Percentiles rank a stretch among this genome's conserved stretches.
Evolutionary conservation across 768 basidiomycete species (phyloP).

Genomic region (Lentinula edodes): DNA sequence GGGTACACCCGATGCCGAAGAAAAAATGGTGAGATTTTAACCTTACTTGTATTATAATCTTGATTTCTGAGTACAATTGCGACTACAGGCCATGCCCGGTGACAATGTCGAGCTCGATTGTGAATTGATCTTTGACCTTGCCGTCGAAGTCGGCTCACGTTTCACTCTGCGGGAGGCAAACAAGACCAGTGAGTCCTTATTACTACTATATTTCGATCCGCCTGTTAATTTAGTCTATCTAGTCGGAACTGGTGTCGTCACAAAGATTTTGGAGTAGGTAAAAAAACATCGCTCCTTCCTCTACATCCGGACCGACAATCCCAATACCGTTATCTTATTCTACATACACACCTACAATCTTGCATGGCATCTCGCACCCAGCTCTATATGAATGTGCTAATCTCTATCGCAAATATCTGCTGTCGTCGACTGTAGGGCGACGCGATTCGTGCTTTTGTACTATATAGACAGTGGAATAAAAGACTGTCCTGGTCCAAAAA

Average conservation of each 20-base stretch:
- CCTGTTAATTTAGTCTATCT: conserved; percentile 8
- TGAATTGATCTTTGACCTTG: conserved; percentile 77
- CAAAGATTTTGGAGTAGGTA: conserved; percentile 60
- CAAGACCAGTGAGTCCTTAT: conserved; percentile 65
- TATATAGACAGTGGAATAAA: not conserved
- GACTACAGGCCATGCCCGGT: conserved; percentile 83
- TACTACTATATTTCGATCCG: conserved; percentile 1
- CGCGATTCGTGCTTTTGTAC: not conserved
- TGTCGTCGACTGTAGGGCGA: not conserved
- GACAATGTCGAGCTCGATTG: conserved; percentile 95
- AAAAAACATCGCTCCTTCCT: not conserved
- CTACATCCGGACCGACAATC: not conserved
- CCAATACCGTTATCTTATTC: not conserved
- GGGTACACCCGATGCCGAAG: conserved; percentile 71
- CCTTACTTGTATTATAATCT: not conserved
- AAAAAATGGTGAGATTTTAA: conserved; percentile 68
- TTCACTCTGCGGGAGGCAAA: conserved; percentile 96
- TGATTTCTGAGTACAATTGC: conserved; percentile 1
- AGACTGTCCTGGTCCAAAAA: not conserved
- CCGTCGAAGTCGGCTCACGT: conserved; percentile 82
- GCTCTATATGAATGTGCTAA: conserved; percentile 5
- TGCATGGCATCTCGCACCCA: conserved; percentile 1
- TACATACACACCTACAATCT: conserved; percentile 2
- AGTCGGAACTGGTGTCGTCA: conserved; percentile 95
- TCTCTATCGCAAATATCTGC: not conserved